A percentile compares a stretch with the other conserved stretches of the same genome.
Conservation (phyloP, 257 asterid genomes). For the Scutellaria minor region DNA sequence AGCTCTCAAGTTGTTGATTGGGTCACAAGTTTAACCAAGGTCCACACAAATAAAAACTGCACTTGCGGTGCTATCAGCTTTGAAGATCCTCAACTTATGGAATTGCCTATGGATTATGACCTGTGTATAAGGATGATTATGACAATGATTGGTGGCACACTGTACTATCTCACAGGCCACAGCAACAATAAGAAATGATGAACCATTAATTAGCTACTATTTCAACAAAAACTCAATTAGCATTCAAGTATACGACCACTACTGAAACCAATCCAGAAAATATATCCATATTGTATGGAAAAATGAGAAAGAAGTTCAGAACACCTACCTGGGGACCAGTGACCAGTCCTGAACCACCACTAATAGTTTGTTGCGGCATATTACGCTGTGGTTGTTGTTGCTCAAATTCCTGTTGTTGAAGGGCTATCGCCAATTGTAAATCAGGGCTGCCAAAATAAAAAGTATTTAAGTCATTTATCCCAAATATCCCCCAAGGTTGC, state of each 20-base stretch:
- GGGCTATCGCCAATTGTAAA: conserved; percentile 90
- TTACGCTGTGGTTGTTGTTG: conserved; percentile 55
- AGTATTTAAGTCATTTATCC: neutral
- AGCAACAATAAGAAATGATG: neutral
- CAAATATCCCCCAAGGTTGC: neutral
- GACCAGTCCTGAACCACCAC: conserved; percentile 62
- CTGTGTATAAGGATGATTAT: neutral
- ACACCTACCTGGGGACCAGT: conserved; percentile 75
- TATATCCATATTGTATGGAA: neutral
- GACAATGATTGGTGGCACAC: neutral
- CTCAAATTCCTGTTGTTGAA: conserved; percentile 94
- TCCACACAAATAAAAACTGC: neutral
- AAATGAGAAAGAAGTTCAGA: neutral
- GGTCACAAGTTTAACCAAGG: neutral
- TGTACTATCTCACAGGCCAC: neutral
- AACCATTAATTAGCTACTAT: neutral
- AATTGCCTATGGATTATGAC: neutral
- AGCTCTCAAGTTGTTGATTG: neutral
- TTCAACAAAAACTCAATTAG: neutral
- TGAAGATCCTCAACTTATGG: neutral
- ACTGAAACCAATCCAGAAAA: neutral
- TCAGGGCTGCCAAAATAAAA: conserved; percentile 69
- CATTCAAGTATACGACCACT: neutral
- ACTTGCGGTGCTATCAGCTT: neutral
- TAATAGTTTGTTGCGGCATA: conserved; percentile 49